A percentile compares a stretch with the other conserved stretches of the same genome.
Conservation (phyloP, 345 rosid genomes). For the Dovyalis caffra region DNA sequence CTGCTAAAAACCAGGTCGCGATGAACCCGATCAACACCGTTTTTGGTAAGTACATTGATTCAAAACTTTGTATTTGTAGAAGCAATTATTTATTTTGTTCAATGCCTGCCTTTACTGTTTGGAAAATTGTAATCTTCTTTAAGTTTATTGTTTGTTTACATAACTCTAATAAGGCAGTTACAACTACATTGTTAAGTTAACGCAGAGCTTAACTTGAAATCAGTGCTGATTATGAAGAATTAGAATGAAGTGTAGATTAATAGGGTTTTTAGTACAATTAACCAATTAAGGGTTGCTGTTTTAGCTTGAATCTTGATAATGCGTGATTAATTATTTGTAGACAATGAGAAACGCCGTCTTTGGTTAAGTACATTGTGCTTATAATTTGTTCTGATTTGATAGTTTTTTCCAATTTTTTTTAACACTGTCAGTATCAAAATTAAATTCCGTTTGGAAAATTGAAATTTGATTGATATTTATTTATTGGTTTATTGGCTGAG, state of each 20-base stretch:
- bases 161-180: neutral
- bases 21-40: conserved; percentile 37
- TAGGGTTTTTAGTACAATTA: neutral
- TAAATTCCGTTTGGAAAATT: neutral
- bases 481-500: neutral
- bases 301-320: neutral
- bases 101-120: neutral
- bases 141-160: neutral
- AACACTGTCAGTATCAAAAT: too few species aligned
- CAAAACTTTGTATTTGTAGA: neutral
- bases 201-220: too few species aligned
- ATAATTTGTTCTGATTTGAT: neutral
- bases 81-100: neutral
- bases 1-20: conserved; percentile 38
- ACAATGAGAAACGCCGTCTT: neutral
- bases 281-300: too few species aligned
- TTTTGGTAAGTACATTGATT: conserved; percentile 7
- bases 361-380: neutral
- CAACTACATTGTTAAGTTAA: neutral
- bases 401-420: too few species aligned
- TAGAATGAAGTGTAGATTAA: neutral
- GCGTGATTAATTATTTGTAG: neutral
- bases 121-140: neutral
- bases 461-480: neutral
- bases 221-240: neutral